Base-by-base conservation (phyloP, 108 stramenopile genomes). In the Pseudonitzschia pungens region DNA sequence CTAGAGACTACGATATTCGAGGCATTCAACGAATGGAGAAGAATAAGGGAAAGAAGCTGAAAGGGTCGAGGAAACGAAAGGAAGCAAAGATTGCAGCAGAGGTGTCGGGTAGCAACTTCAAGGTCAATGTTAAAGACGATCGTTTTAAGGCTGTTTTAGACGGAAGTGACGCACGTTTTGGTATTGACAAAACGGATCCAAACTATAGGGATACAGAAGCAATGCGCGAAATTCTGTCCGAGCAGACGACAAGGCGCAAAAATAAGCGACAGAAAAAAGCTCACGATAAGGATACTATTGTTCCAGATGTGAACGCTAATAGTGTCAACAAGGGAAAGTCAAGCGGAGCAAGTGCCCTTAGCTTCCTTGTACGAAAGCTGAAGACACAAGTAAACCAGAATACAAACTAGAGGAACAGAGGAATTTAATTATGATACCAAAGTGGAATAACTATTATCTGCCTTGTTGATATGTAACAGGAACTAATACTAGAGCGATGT, bases 111-210 rank as follows among this genome's bases (percentile, higher is more conserved):
- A 83, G 80, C 48, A 87, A 80, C 44, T 97, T 97, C 81, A 70
- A 87, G 40, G 81, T 98, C 33, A 89, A 98, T 74, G 74, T 85
- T 6, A 60, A 63, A 41, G 97, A 98, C 78, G 72, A 83, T 71
- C 92, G 97, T 22, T 98, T 98, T 62, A 74, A 89, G 5, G 92
- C 90, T 18, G 80, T 98, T 42, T 75, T 98, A 33, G 92, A 96
- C 69, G 97, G 97, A 28, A 55, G 60, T 14, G 92, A 98, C 80
- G 91, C 83, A 57, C 71, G 89, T 27, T 98, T 94, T 72, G 97
- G 96, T 22, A 97, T 98, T 69, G 97, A 98, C 72, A 81, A 85
- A 31, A 96, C 96, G 2, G 89, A 90, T 72, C 81, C 91, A 2
- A 72, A 83, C 57, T 98, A 80, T 80, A 95, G 89, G 78, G 92